Conservation (phyloP, 805 yeast genomes). For the Myxozyma lipomycoides region DNA sequence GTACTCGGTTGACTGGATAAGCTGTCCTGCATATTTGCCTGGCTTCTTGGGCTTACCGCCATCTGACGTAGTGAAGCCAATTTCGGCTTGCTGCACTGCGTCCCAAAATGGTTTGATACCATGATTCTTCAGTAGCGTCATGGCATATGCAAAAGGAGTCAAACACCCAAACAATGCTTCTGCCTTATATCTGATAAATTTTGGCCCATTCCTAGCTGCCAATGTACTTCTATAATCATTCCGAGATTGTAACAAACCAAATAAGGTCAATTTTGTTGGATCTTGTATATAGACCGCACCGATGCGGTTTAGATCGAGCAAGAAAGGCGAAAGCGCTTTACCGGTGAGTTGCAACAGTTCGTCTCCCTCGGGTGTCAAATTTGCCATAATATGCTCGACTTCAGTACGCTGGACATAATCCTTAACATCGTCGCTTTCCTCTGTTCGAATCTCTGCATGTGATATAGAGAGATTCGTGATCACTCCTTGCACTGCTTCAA, state of each 20-base stretch:
- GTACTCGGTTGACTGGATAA: conserved; percentile 2
- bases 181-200: conserved; percentile 7
- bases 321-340: conserved; percentile 62
- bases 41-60: conserved; percentile 9
- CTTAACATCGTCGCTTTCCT: conserved; percentile 72
- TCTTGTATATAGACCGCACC: conserved; percentile 62
- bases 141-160: conserved; percentile 60
- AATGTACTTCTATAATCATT: conserved; percentile 3
- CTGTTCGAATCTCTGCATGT: conserved; percentile 79
- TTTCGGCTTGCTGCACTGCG: conserved; percentile 45
- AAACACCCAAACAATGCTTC: conserved; percentile 49
- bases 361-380: conserved; percentile 50
- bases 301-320: conserved; percentile 56
- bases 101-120: conserved; percentile 75
- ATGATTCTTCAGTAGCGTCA: conserved; percentile 59
- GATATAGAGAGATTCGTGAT: conserved; percentile 71
- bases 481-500: conserved; percentile 84
- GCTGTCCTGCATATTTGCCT: conserved; percentile 10
- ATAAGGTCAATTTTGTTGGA: conserved; percentile 65
- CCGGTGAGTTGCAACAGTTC: conserved; percentile 53
- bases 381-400: conserved; percentile 57
- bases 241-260: conserved; percentile 65
- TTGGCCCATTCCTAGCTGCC: neutral
- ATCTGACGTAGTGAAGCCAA: neutral
- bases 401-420: conserved; percentile 69